Conservation (phyloP, 2,329 filamentous ascomycete genomes). For the Fusarium annulatum region DNA sequence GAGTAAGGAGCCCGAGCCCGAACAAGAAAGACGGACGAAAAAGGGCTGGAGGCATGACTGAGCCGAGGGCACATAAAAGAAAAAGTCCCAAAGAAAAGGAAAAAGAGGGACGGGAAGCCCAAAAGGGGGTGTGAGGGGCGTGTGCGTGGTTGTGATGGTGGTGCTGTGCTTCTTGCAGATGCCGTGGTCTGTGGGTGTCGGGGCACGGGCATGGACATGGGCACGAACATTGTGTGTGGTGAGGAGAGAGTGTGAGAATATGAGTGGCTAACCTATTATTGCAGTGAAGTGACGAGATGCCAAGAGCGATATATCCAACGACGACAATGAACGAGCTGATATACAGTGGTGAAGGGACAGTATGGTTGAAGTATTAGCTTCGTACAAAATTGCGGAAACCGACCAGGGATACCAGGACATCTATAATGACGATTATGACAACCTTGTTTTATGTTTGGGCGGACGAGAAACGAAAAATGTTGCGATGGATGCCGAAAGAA, state of each 20-base stretch:
- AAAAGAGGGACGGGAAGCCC: conserved; percentile 31
- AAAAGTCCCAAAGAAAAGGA: conserved; percentile 8
- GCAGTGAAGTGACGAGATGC: conserved; percentile 28
- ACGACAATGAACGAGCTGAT: conserved; percentile 23
- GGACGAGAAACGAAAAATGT: conserved; percentile 12
- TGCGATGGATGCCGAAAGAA: conserved; percentile 17
- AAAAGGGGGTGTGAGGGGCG: conserved; percentile 35
- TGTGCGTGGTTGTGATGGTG: conserved; percentile 32
- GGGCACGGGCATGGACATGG: background rate
- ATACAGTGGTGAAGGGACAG: conserved; percentile 6
- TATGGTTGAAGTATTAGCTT: conserved; percentile 26
- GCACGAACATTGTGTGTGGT: conserved; percentile 2
- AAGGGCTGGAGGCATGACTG: background rate
- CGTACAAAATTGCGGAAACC: conserved; percentile 16
- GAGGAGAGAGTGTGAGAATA: conserved; percentile 14
- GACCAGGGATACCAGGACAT: conserved; percentile 17
- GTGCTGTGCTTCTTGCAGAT: conserved; percentile 41
- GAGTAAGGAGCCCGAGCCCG: background rate
- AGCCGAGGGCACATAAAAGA: conserved; percentile 7
- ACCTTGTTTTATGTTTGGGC: conserved; percentile 20
- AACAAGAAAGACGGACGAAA: background rate
- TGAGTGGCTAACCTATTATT: conserved; percentile 27
- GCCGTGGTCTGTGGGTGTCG: conserved; percentile 31
- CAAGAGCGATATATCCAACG: conserved; percentile 26
- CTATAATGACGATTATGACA: conserved; percentile 30